Base-by-base conservation (phyloP, 2,329 filamentous ascomycete species). In the Trichoderma asperellum region DNA sequence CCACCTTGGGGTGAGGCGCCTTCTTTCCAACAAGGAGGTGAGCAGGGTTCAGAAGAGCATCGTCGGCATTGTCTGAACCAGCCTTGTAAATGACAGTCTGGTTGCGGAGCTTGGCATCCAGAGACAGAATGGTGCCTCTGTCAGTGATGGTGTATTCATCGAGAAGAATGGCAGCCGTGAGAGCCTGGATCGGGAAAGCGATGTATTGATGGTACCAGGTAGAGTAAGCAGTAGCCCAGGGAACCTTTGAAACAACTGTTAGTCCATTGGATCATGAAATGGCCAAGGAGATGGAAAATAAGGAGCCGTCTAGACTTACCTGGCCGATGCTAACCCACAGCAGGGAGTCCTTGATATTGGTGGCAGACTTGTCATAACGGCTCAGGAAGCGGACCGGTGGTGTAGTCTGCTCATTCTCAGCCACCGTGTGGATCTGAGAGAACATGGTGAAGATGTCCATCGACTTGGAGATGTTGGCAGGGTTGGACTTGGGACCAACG, bases 101-200 rank as follows among this genome's bases (percentile, higher is more conserved):
- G 43, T 80, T 77, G 5, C 76, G 73, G 11, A 83, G 69, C 1
- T 73, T 73, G 8, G 71, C 49, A 10, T 77, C 72, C 8, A 84
- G 72, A 3, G 81, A 81, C 2, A 84, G 73, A 35, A 79, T 82
- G 0, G 83, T 85, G 0, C 83, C 83, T 3, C 79, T 75, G 68
- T 85, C 83, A 0, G 82, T 84, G 60, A 85, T 75, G 0, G 82
- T 85, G 71, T 85, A 84, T 69, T 85, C 82, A 0, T 80, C 73
- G 2, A 84, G 74, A 1, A 76, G 68, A 43, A 79, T 80, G 0
- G 83, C 82, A 0, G 80, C 80, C 0, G 74, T 79, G 2, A 85
- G 73, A 4, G 83, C 83, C 70, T 84, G 80, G 27, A 83, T 79
- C 0, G 83, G 83, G 69, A 82, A 85, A 0, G 79, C 78, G 6